Percentiles rank a stretch among this genome's conserved stretches.
Conservation (phyloP, 2,329 filamentous ascomycete species). For the Waltergamsia citrina region DNA sequence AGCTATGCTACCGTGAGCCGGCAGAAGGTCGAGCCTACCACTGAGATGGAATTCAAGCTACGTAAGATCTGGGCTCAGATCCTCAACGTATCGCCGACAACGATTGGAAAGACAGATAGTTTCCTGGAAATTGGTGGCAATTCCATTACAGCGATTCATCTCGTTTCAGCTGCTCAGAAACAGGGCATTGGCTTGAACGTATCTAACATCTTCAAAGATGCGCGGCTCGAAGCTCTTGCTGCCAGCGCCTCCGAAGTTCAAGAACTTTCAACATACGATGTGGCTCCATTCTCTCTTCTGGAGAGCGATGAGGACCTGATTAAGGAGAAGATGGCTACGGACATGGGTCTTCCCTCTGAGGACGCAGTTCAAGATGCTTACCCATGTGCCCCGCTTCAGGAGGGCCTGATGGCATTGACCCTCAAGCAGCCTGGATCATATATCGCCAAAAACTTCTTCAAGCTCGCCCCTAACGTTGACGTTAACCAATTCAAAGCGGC, state of each 20-base stretch:
- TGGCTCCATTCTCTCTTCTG: not conserved
- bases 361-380: slow-evolving; percentile 41
- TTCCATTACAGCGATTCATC: slow-evolving; percentile 8
- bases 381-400: slow-evolving; percentile 37
- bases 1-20: not conserved
- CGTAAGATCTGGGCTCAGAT: slow-evolving; percentile 7
- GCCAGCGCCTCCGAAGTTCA: not conserved
- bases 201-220: slow-evolving; percentile 6
- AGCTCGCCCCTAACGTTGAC: slow-evolving; percentile 6
- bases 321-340: not conserved
- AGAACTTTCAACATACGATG: not conserved
- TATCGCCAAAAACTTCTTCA: slow-evolving; percentile 8
- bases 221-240: not conserved
- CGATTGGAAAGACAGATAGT: slow-evolving; percentile 5
- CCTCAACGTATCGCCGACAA: not conserved
- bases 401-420: slow-evolving; percentile 37
- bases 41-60: slow-evolving; percentile 6
- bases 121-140: slow-evolving; percentile 9
- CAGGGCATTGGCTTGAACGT: slow-evolving; percentile 5
- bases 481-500: slow-evolving; percentile 6
- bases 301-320: not conserved
- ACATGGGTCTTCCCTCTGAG: too few species aligned
- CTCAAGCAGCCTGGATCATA: slow-evolving; percentile 14
- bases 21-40: not conserved
- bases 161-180: slow-evolving; percentile 4